These are phyloP conservation scores for Sporothrix brasiliensis DNA, from an alignment of 2,329 filamentous ascomycete genomes.

Conservation along the genomic window DNA sequence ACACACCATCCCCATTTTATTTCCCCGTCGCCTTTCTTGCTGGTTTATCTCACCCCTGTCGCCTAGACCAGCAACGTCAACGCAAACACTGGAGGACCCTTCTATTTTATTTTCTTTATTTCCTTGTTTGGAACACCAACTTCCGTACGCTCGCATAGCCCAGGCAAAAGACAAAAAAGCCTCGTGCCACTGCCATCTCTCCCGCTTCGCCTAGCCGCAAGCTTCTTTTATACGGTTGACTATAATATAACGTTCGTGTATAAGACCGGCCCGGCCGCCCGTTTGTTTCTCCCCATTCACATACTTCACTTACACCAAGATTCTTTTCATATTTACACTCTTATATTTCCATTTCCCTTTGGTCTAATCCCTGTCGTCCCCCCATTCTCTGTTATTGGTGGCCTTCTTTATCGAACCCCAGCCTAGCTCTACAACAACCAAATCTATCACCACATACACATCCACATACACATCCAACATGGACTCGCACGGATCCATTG, in stretches of 20 bases:
- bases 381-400: neutral
- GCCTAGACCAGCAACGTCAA: neutral
- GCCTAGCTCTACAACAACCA: neutral
- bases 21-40: neutral
- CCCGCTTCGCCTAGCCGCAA: neutral
- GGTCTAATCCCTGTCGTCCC: too few relatives aligned
- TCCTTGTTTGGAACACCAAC: neutral
- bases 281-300: neutral
- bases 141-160: neutral
- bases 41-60: conserved; percentile 14
- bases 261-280: conserved; percentile 13
- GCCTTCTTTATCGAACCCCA: neutral
- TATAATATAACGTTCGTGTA: conserved; percentile 5
- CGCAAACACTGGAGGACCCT: conserved; percentile 11
- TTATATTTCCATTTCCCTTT: neutral
- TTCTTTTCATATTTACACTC: neutral
- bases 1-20: neutral
- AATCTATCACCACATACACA: neutral
- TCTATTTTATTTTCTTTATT: neutral
- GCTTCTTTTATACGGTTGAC: neutral
- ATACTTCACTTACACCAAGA: neutral
- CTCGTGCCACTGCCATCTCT: neutral
- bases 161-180: neutral
- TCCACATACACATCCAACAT: neutral
- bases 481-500: conserved; percentile 6